Evolutionary conservation across 169 alveolate species (phyloP).

Genomic region (Plasmodium gonderi): DNA sequence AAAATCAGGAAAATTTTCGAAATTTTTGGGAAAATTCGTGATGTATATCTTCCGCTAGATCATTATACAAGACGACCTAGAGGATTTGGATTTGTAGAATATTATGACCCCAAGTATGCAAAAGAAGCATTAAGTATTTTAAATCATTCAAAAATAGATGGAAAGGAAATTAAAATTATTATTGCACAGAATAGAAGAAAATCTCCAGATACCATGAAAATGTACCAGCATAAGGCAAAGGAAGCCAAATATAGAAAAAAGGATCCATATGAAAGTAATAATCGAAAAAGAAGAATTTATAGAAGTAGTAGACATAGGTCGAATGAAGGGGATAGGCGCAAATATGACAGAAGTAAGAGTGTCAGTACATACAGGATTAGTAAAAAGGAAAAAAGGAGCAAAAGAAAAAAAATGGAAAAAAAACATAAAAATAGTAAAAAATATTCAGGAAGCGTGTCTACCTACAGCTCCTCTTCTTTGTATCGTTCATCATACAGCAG

Average conservation of each 20-base stretch:
- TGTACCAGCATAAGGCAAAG: conserved; percentile 54
- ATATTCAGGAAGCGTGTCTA: conserved; percentile 7
- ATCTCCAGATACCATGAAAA: conserved; percentile 91
- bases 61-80: conserved; percentile 87
- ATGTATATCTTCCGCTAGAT: conserved; percentile 90
- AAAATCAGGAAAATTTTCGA: conserved; percentile 88
- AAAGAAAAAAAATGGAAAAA: not conserved
- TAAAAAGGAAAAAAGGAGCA: not conserved
- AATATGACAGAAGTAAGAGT: not conserved
- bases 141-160: conserved; percentile 90
- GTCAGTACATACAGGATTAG: not conserved
- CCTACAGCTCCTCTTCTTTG: conserved; percentile 13
- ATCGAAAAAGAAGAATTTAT: not conserved
- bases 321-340: not conserved
- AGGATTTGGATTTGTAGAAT: conserved; percentile 94
- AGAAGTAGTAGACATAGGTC: not conserved
- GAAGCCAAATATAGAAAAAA: conserved; percentile 18
- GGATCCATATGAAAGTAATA: not conserved
- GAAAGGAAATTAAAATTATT: conserved; percentile 88
- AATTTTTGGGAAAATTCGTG: conserved; percentile 88
- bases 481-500: conserved; percentile 19
- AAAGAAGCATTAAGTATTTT: conserved; percentile 89
- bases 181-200: conserved; percentile 93
- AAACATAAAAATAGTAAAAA: not conserved
- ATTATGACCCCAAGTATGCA: conserved; percentile 89